phyloP scores from a whole-genome alignment of 1,284 basidiomycete genomes.

The Apiotrichum veenhuisii region DNA sequence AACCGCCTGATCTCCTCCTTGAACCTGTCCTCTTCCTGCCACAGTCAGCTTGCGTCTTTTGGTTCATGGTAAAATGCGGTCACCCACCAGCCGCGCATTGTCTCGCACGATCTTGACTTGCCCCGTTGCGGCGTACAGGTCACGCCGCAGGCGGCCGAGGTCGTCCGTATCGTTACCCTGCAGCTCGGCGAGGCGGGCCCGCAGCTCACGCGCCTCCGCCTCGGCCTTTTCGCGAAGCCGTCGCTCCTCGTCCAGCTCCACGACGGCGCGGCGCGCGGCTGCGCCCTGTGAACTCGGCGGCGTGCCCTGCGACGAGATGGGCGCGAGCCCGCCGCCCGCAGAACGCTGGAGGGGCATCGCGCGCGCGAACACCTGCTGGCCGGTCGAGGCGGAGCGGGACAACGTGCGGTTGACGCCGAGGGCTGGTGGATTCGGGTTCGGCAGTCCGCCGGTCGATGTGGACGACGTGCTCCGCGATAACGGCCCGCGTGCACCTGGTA shows the following conservation, averaged over 20 bases:
- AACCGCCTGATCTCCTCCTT: constrained; percentile 24
- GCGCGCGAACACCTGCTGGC: constrained; percentile 24
- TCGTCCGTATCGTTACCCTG: constrained; percentile 1
- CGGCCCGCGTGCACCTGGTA: background rate
- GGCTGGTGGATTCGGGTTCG: constrained; percentile 1
- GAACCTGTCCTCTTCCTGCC: constrained; percentile 11
- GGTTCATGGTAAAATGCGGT: no score
- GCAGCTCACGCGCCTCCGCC: constrained; percentile 7
- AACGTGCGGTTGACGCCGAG: constrained; percentile 10
- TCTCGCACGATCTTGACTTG: constrained; percentile 33
- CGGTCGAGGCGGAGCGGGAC: constrained; percentile 34
- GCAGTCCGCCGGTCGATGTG: constrained; percentile 2
- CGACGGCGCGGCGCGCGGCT: constrained; percentile 25
- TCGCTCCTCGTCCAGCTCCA: constrained; percentile 35
- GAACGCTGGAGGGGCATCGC: constrained; percentile 4
- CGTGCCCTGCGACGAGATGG: constrained; percentile 32
- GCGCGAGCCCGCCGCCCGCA: constrained; percentile 17
- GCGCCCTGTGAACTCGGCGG: constrained; percentile 32
- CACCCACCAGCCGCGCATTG: constrained; percentile 31
- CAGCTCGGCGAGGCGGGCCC: constrained; percentile 5
- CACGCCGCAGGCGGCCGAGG: constrained; percentile 19
- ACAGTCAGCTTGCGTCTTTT: background rate
- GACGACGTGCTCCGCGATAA: constrained; percentile 14
- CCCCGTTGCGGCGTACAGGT: constrained; percentile 36
- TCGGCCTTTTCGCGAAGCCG: constrained; percentile 21